Conservation (phyloP, 2,329 filamentous ascomycete species). For the Tolypocladium tropicale region DNA sequence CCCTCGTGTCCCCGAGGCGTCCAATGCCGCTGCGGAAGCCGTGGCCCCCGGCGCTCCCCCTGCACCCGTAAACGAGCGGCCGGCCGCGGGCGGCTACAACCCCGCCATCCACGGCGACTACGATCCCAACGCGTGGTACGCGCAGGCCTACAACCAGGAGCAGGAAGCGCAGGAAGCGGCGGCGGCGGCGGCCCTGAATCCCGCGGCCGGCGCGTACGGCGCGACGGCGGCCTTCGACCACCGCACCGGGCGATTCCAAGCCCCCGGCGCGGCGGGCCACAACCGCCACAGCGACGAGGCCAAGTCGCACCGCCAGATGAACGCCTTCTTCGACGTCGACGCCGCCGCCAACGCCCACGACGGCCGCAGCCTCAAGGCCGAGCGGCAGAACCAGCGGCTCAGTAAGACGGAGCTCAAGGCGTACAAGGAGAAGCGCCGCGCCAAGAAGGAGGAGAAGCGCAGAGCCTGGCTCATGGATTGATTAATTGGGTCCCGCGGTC, state of each 20-base stretch:
- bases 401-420: slow-evolving; percentile 79
- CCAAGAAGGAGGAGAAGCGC: slow-evolving; percentile 89
- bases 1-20: slow-evolving; percentile 54
- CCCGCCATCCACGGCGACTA: slow-evolving; percentile 94
- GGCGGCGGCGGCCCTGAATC: slow-evolving; percentile 13
- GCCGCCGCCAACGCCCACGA: slow-evolving; percentile 86
- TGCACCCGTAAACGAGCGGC: slow-evolving; percentile 23
- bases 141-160: slow-evolving; percentile 42
- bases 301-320: slow-evolving; percentile 81
- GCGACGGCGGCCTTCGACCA: slow-evolving; percentile 78
- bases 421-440: slow-evolving; percentile 81
- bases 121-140: slow-evolving; percentile 93
- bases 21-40: slow-evolving; percentile 12
- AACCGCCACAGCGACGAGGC: slow-evolving; percentile 79
- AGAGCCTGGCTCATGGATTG: slow-evolving; percentile 83
- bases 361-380: slow-evolving; percentile 82
- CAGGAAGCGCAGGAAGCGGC: slow-evolving; percentile 19
- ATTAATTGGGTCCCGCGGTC: slow-evolving; percentile 13
- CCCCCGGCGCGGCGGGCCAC: slow-evolving; percentile 52
- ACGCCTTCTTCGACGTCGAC: slow-evolving; percentile 92
- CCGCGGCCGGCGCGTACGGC: slow-evolving; percentile 45
- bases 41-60: slow-evolving; percentile 19
- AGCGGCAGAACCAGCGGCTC: slow-evolving; percentile 75
- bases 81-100: slow-evolving; percentile 70
- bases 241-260: slow-evolving; percentile 78